A percentile compares a stretch with the other conserved stretches of the same genome.
Conservation (phyloP, 116 monocot species). For the Dioscorea cayenensis region DNA sequence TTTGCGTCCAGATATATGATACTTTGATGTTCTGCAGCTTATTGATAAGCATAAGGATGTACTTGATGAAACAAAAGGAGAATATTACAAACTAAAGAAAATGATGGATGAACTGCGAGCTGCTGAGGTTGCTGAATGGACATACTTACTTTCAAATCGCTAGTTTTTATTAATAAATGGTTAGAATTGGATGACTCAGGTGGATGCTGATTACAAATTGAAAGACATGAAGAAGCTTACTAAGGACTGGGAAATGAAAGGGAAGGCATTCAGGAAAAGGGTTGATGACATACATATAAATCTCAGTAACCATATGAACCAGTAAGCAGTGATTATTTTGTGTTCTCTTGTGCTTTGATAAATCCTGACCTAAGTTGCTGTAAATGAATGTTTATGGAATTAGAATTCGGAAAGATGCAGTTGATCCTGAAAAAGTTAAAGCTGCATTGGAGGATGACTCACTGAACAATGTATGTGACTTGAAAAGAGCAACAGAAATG, state of each 20-base stretch:
- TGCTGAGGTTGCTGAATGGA: conserved; percentile 47
- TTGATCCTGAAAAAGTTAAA: conserved; percentile 83
- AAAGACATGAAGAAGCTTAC: conserved; percentile 68
- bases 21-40: conserved; percentile 36
- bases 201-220: conserved; percentile 75
- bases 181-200: conserved; percentile 30
- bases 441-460: conserved; percentile 42
- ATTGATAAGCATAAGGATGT: conserved; percentile 81
- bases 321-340: conserved; percentile 40
- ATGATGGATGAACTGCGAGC: conserved; percentile 69
- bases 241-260: conserved; percentile 84
- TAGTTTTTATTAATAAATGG: conserved; percentile 3
- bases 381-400: neutral
- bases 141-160: neutral
- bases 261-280: conserved; percentile 65
- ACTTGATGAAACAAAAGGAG: conserved; percentile 55
- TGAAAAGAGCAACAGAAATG: conserved; percentile 85
- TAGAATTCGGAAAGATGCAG: conserved; percentile 81
- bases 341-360: neutral
- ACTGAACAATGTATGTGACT: conserved; percentile 44
- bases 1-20: neutral
- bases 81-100: conserved; percentile 75
- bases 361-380: neutral
- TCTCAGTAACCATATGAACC: conserved; percentile 74
- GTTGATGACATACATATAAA: conserved; percentile 55